Evolutionary conservation across 2,329 filamentous ascomycete species (phyloP), one percentile per base, ranked within the genome.

Genomic region (Magnaporthales sp.): DNA sequence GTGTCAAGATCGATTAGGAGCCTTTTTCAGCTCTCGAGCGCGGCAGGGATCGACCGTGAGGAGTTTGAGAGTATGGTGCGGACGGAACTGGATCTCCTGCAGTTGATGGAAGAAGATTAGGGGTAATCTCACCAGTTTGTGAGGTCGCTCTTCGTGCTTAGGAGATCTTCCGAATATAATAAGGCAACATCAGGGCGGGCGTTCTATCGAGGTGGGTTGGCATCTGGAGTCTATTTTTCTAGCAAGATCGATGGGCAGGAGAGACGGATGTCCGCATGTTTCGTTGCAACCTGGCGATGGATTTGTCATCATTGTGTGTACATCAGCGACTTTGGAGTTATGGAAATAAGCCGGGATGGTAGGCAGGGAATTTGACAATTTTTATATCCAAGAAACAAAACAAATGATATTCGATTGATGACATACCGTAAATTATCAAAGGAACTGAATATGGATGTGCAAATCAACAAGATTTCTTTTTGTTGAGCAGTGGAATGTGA

Each of bases 1-100:
- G 87, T 95, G 61, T 89, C 88, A 46, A 88, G 89, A 9, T 91
- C 88, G 73, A 85, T 95, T 67, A 90, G 91, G 80, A 93, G 89
- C 75, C 77, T 95, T 70, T 94, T 87, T 75, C 78, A 90, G 70
- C 77, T 95, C 69, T 88, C 91, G 27, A 85, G 84, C 58, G 84
- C 88, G 1, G 87, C 87, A 26, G 91, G 91, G 0, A 93, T 95
- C 70, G 86, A 90, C 64, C 81, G 88, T 61, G 85, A 86, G 38
- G 91, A 94, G 74, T 95, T 94, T 77, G 88, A 91, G 75, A 80
- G 85, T 65, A 81, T 93, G 68, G 84, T 94, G 13, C 84, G 83
- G 75, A 87, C 84, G 26, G 91, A 94, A 77, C 77, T 94, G 67
- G 89, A 92, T 67, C 81, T 90, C 70, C 76, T 94, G 70, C 82